Conservation (phyloP, 768 basidiomycete species). For the Macrolepiota dolichaula region DNA sequence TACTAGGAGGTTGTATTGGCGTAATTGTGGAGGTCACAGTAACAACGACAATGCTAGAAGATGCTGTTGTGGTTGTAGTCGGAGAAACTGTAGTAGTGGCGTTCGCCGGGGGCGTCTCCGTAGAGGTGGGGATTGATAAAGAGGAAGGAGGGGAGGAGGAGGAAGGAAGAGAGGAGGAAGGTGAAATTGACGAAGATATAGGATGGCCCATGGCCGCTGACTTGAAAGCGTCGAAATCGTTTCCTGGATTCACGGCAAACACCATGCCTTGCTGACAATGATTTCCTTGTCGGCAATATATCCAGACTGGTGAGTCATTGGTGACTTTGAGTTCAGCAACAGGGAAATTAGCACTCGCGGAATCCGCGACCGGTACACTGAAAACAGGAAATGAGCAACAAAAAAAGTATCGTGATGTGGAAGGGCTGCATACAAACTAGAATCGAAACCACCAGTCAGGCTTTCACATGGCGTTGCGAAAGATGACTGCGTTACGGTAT, state of each 20-base stretch:
- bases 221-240: slow-evolving; percentile 52
- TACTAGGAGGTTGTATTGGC: slow-evolving; percentile 2
- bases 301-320: slow-evolving; percentile 13
- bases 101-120: background rate
- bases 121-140: slow-evolving; percentile 24
- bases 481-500: slow-evolving; percentile 55
- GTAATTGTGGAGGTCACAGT: slow-evolving; percentile 22
- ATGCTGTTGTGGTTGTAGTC: slow-evolving; percentile 19
- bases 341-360: slow-evolving; percentile 39
- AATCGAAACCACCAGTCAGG: slow-evolving; percentile 46
- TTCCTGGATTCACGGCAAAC: slow-evolving; percentile 46
- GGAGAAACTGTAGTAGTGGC: slow-evolving; percentile 27
- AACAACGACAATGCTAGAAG: slow-evolving; percentile 24
- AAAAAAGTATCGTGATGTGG: background rate
- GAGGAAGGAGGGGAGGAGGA: slow-evolving; percentile 23
- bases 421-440: slow-evolving; percentile 45
- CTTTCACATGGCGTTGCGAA: slow-evolving; percentile 45
- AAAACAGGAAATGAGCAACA: background rate
- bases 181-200: background rate
- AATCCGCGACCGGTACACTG: slow-evolving; percentile 45
- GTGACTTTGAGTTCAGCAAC: slow-evolving; percentile 38
- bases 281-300: slow-evolving; percentile 14
- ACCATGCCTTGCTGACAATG: slow-evolving; percentile 16
- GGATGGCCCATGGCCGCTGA: slow-evolving; percentile 41
- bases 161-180: slow-evolving; percentile 20